phyloP scores from a whole-genome alignment of 345 rosid genomes.

The Eucalyptus erythrocorys region DNA sequence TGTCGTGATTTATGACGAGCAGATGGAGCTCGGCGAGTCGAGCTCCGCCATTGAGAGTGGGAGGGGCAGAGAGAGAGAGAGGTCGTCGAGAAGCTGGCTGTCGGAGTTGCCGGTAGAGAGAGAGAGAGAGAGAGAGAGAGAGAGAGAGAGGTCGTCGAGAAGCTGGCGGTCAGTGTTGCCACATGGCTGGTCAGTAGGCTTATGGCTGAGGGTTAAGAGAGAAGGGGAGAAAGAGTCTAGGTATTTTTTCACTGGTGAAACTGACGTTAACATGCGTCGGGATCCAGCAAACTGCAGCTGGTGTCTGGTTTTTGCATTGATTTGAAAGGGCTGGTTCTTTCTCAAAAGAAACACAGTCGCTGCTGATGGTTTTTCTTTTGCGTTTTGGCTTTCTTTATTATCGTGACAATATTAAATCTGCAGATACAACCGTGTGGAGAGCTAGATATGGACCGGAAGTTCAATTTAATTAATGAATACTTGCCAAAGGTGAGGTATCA shows the following conservation, averaged over 20 bases:
- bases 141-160: neutral
- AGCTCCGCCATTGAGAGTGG: neutral
- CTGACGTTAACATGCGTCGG: neutral
- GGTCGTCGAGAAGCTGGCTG: neutral
- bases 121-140: no score
- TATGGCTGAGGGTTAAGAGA: neutral
- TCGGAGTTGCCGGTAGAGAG: neutral
- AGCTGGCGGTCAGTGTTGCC: neutral
- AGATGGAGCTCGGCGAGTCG: neutral
- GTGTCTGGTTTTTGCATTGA: neutral
- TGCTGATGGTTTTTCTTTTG: neutral
- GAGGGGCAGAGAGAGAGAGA: neutral
- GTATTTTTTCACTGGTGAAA: neutral
- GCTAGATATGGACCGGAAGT: constrained; percentile 34
- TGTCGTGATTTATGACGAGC: neutral
- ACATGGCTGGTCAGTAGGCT: neutral
- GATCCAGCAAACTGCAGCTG: neutral
- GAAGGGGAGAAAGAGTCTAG: neutral
- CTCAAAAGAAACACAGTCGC: neutral
- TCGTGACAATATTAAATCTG: neutral
- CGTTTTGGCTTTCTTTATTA: neutral
- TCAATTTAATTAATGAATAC: constrained; percentile 20
- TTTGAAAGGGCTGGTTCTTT: neutral
- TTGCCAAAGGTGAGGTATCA: constrained; percentile 35
- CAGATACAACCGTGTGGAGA: constrained; percentile 69